phyloP scores from a whole-genome alignment of 176 grass and related monocot species.

The Oryza glumipatula region DNA sequence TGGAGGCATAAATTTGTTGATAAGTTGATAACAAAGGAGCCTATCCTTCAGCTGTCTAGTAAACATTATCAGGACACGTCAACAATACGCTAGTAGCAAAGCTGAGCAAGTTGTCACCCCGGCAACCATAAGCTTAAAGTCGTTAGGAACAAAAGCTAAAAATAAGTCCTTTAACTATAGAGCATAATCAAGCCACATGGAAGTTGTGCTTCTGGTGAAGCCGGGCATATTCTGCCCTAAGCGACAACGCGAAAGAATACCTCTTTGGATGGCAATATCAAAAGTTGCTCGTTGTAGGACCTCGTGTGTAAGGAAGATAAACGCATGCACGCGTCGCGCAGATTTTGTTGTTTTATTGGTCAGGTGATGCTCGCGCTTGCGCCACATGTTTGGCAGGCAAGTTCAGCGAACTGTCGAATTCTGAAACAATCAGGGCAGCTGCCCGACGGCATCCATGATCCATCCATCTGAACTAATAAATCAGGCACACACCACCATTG shows the following conservation, averaged over 20 bases:
- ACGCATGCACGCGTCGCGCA: neutral
- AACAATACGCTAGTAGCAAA: constrained; percentile 34
- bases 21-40: constrained; percentile 3
- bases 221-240: constrained; percentile 23
- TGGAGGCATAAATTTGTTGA: neutral
- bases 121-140: constrained; percentile 30
- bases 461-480: neutral
- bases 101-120: constrained; percentile 28
- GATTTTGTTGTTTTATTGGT: constrained; percentile 5
- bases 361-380: neutral
- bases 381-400: neutral
- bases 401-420: neutral
- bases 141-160: constrained; percentile 26
- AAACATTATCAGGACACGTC: constrained; percentile 34
- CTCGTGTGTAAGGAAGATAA: neutral
- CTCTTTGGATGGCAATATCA: neutral
- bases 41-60: constrained; percentile 9
- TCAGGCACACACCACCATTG: too few species aligned
- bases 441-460: neutral
- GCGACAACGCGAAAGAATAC: neutral
- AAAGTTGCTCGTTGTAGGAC: neutral
- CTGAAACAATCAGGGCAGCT: constrained; percentile 3
- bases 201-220: constrained; percentile 45
- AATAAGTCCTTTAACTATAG: constrained; percentile 12
- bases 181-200: constrained; percentile 39